Conservation (phyloP, 2,329 filamentous ascomycete genomes). For the Hymenoscyphus infarciens region DNA sequence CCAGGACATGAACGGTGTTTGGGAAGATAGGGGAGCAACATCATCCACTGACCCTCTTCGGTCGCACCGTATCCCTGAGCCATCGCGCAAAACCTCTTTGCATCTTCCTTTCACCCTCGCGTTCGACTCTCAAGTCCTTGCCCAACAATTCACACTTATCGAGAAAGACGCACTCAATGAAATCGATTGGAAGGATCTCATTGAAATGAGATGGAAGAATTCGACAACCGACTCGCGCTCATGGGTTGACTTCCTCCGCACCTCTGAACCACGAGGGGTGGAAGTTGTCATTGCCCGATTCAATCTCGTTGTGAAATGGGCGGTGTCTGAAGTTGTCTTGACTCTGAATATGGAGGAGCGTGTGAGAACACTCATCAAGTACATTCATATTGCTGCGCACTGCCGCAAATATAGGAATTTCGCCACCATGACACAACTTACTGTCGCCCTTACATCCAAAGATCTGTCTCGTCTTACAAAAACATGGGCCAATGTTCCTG, state of each 20-base stretch:
- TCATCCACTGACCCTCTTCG: constrained; percentile 27
- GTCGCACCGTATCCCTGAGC: constrained; percentile 27
- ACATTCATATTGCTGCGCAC: constrained; percentile 75
- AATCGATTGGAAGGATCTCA: constrained; percentile 83
- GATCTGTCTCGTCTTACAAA: constrained; percentile 64
- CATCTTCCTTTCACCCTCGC: constrained; percentile 79
- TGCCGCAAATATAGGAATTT: constrained; percentile 76
- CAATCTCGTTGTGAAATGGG: constrained; percentile 87
- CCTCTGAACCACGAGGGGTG: constrained; percentile 68
- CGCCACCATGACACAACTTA: constrained; percentile 77
- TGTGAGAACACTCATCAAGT: constrained; percentile 73
- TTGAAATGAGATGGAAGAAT: constrained; percentile 80
- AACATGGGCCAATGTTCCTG: constrained; percentile 70
- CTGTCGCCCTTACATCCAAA: constrained; percentile 70
- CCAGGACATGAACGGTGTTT: not conserved
- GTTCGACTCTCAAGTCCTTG: constrained; percentile 74
- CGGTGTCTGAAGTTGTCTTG: constrained; percentile 72
- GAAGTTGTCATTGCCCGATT: constrained; percentile 83
- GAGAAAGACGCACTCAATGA: constrained; percentile 84
- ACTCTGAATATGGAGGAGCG: constrained; percentile 70
- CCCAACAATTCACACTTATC: constrained; percentile 80
- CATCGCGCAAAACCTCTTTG: constrained; percentile 32
- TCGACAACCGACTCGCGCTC: constrained; percentile 63
- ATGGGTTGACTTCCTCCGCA: constrained; percentile 78
- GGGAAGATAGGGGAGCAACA: constrained; percentile 19